Base-by-base conservation (phyloP, 2,329 filamentous ascomycete genomes). In the Pyrenochaeta sp. region DNA sequence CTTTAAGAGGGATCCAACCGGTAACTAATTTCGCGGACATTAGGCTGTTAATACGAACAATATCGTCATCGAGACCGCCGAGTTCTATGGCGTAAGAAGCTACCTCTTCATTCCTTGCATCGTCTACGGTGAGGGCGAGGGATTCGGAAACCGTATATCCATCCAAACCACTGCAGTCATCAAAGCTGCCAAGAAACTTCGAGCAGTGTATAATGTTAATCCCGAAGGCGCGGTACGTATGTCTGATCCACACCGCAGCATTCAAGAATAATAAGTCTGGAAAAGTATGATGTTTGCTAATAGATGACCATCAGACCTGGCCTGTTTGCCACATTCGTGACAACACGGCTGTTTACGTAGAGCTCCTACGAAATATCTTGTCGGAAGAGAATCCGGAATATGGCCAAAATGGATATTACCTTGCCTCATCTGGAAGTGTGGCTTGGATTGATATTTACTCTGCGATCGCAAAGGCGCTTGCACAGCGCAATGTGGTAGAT, bases 61-160 rank as follows among this genome's bases (percentile, higher is more conserved):
- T 37, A 67, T 56, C 0, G 72, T 85, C 8, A 80, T 84, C 36
- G 81, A 84, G 19, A 69, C 74, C 5, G 77, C 77, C 5, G 79
- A 82, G 25, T 64, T 63, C 10, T 57, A 77, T 13, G 81, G 80
- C 0, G 81, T 86, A 2, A 74, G 73, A 30, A 80, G 77, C 55
- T 86, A 86, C 61, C 79, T 86, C n/a, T 85, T 86, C 65, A 73
- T 72, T 0, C 84, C 84, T 0, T 86, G 84, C 62, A 81, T 86
- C 28, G 84, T 86, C 13, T 85, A 71, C 45, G 83, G 83, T 6
- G 71, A 78, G 52, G 80, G 82, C 2, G 76, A 80, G 56, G 83
- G 83, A 0, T 84, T 84, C 54, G 82, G 83, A 1, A 84, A 85
- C 59, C 59, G 54, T 1, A 82, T 82, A 40, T 85, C 83, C 1